These are phyloP conservation scores for Sarocladium brachiariae DNA, from an alignment of 2,329 filamentous ascomycete genomes.

Conservation along the genomic window DNA sequence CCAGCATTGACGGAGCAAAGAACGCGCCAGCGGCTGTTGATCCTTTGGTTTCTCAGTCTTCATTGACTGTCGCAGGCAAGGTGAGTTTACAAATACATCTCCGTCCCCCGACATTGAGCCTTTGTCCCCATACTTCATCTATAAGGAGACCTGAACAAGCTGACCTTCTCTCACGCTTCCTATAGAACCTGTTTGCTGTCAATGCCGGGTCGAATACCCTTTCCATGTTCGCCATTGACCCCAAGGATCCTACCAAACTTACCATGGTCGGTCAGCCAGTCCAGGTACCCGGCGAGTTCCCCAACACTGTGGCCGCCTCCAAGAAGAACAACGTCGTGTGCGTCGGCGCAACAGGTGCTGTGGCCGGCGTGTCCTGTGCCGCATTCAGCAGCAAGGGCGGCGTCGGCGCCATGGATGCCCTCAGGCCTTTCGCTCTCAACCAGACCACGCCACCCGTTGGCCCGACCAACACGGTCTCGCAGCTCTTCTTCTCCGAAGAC, in stretches of 20 bases:
- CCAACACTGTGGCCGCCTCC: conserved; percentile 44
- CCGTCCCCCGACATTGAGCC: no score
- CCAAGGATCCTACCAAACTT: conserved; percentile 35
- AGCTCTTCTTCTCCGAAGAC: conserved; percentile 52
- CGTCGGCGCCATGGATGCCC: conserved; percentile 35
- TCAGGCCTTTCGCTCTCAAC: conserved; percentile 39
- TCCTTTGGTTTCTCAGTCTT: conserved; percentile 42
- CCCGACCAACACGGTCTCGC: conserved; percentile 52
- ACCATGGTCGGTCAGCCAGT: conserved; percentile 35
- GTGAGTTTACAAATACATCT: no score
- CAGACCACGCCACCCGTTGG: conserved; percentile 54
- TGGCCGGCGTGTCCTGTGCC: conserved; percentile 38
- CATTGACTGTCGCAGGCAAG: conserved; percentile 41
- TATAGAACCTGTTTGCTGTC: conserved; percentile 46
- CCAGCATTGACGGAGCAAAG: conserved; percentile 28
- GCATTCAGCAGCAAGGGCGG: conserved; percentile 28
- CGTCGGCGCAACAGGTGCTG: conserved; percentile 37
- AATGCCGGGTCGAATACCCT: conserved; percentile 13
- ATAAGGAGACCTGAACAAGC: no score
- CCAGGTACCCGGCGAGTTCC: conserved; percentile 43
- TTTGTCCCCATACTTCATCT: no score
- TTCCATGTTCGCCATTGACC: conserved; percentile 29
- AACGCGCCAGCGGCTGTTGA: conserved; percentile 38
- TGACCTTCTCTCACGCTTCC: background rate
- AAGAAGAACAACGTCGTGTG: conserved; percentile 34